Base-by-base conservation (phyloP, 2,329 filamentous ascomycete species). In the Xylariaceae sp. region DNA sequence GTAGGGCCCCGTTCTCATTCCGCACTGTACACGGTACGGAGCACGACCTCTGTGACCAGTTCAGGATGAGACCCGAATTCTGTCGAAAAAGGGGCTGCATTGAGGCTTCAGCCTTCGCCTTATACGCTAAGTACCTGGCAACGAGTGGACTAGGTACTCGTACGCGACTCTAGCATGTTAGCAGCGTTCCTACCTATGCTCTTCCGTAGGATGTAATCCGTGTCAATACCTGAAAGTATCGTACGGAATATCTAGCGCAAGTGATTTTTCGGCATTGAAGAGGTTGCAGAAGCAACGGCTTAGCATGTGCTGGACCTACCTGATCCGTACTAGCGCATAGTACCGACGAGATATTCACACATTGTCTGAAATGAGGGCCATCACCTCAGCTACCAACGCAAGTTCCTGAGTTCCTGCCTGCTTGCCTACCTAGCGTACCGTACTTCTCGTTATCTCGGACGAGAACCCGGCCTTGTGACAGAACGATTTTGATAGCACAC, bases 51-150 rank as follows among this genome's bases (percentile, higher is more conserved):
- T 50, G 49, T 35, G 49, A 7, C 23, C 49, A 23, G 34, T 34
- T 35, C 49, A 51, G 49, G 49, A 34, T 35, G 49, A 34, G 23
- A 35, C 49, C 49, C 49, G 49, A 51, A 35, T 13, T 30, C 49
- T 51, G 49, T 30, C n/a, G 49, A 51, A 50, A 51, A 51, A 15
- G 49, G 49, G 49, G 49, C 49, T 51, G 30, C 49, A 51, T 51
- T 51, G 17, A 50, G 48, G 15, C 48, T 50, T 18, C 49, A 49
- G 47, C 47, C 47, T n/a, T 8, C 47, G 47, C 47, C 17, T 49
- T 18, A 15, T 49, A 15, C 15, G 47, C 47, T 49, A 47, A 15
- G 11, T 30, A 30, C 23, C 23, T 30, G 5, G 23, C 23, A 30
- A 30, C 23, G 23, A 30, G 23, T 30, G 23, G 23, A 30, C 23